Conservation (phyloP, 768 basidiomycete genomes). For the Tylopilus sp. region DNA sequence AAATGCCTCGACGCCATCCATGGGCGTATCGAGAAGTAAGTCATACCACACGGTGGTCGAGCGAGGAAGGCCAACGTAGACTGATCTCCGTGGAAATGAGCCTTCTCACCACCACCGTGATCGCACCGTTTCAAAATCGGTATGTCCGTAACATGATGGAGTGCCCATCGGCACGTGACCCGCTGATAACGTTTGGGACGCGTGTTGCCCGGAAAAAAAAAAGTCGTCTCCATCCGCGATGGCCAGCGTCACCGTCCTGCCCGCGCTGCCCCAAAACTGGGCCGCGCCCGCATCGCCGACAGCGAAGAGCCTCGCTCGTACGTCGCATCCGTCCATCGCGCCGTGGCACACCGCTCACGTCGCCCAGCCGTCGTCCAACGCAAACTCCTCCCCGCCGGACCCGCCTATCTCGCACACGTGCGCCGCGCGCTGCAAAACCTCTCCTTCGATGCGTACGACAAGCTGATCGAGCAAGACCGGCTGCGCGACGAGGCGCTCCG, state of each 20-base stretch:
- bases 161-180: slow-evolving; percentile 15
- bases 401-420: slow-evolving; percentile 82
- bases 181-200: neutral
- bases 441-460: slow-evolving; percentile 83
- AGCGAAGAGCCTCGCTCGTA: slow-evolving; percentile 25
- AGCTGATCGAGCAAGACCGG: slow-evolving; percentile 51
- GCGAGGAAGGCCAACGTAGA: too few relatives aligned
- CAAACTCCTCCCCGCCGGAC: slow-evolving; percentile 78
- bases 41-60: too few relatives aligned
- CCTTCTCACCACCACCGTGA: neutral
- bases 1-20: neutral
- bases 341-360: slow-evolving; percentile 5
- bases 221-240: slow-evolving; percentile 5
- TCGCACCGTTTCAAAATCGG: too few relatives aligned
- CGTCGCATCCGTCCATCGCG: slow-evolving; percentile 5
- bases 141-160: too few relatives aligned
- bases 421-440: slow-evolving; percentile 71
- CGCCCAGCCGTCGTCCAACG: slow-evolving; percentile 35
- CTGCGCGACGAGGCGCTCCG: slow-evolving; percentile 50
- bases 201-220: neutral
- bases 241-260: slow-evolving; percentile 25
- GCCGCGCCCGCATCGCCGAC: slow-evolving; percentile 10
- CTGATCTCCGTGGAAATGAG: neutral
- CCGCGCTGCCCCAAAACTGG: slow-evolving; percentile 26
- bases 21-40: neutral